phyloP scores from a whole-genome alignment of 345 rosid species.

The Brassica juncea region DNA sequence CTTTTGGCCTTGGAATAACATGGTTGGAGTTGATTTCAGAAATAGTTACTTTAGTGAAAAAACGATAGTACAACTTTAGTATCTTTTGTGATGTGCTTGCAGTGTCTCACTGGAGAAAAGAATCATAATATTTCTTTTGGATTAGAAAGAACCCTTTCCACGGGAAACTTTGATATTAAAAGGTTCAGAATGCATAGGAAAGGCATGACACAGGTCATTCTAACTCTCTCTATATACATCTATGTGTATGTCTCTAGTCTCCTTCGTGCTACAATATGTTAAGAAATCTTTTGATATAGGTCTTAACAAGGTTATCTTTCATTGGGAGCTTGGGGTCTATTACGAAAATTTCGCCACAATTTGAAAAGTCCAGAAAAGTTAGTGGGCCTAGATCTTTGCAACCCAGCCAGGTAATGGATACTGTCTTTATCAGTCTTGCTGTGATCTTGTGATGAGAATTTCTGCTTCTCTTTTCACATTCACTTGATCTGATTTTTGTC shows the following conservation, averaged over 20 bases:
- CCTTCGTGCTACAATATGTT: conserved; percentile 7
- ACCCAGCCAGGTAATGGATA: conserved; percentile 80
- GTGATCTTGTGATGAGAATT: neutral
- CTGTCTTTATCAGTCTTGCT: conserved; percentile 21
- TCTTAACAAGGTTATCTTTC: conserved; percentile 75
- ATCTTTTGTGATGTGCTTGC: conserved; percentile 11
- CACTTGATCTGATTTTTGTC: neutral
- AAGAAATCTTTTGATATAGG: conserved; percentile 48
- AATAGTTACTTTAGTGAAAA: neutral
- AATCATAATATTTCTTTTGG: conserved; percentile 48
- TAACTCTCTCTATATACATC: conserved; percentile 13
- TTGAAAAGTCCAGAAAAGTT: conserved; percentile 97
- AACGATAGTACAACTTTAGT: conserved; percentile 1
- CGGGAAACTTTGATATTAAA: conserved; percentile 88
- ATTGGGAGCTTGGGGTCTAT: conserved; percentile 81
- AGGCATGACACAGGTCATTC: conserved; percentile 89
- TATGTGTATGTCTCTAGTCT: conserved; percentile 14
- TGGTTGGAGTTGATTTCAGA: conserved; percentile 16
- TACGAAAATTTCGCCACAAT: conserved; percentile 82
- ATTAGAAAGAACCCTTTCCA: conserved; percentile 88
- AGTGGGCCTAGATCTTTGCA: conserved; percentile 99
- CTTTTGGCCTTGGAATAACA: conserved; percentile 12
- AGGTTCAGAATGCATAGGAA: conserved; percentile 96
- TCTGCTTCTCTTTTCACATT: conserved; percentile 11
- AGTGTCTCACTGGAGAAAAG: conserved; percentile 49